Evolutionary conservation across 129 eudicot genomes (phyloP).

Genomic region (Ambrosia artemisiifolia): DNA sequence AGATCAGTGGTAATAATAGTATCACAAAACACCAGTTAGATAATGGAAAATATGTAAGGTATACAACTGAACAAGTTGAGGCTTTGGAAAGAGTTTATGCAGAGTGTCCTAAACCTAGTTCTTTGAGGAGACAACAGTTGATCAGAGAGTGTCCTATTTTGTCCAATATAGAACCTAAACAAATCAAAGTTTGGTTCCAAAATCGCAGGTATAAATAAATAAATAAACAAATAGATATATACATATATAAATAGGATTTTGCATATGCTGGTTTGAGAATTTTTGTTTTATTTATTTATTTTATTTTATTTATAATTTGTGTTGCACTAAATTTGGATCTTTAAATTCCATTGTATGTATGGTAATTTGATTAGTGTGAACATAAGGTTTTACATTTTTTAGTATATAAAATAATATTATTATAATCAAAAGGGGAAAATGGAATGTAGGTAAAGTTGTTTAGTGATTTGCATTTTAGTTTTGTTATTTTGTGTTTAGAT

Average conservation of each 20-base stretch:
- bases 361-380: background rate
- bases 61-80: slow-evolving; percentile 92
- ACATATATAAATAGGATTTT: background rate
- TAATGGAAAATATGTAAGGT: slow-evolving; percentile 78
- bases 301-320: background rate
- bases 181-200: slow-evolving; percentile 97
- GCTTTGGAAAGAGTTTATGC: slow-evolving; percentile 86
- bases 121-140: slow-evolving; percentile 83
- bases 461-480: background rate
- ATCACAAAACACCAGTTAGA: slow-evolving; percentile 64
- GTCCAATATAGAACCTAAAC: slow-evolving; percentile 87
- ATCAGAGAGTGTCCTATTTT: slow-evolving; percentile 86
- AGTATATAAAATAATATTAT: background rate
- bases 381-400: background rate
- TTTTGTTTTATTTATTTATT: background rate
- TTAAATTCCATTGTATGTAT: background rate
- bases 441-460: background rate
- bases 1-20: slow-evolving; percentile 34
- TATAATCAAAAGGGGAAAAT: background rate
- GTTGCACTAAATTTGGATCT: background rate
- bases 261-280: background rate
- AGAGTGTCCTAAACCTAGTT: slow-evolving; percentile 88
- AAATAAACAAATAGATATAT: background rate
- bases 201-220: slow-evolving; percentile 60
- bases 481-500: background rate